Base-by-base conservation (phyloP, 371 early-diverging fungal species). In the Phascolomyces articulosus region DNA sequence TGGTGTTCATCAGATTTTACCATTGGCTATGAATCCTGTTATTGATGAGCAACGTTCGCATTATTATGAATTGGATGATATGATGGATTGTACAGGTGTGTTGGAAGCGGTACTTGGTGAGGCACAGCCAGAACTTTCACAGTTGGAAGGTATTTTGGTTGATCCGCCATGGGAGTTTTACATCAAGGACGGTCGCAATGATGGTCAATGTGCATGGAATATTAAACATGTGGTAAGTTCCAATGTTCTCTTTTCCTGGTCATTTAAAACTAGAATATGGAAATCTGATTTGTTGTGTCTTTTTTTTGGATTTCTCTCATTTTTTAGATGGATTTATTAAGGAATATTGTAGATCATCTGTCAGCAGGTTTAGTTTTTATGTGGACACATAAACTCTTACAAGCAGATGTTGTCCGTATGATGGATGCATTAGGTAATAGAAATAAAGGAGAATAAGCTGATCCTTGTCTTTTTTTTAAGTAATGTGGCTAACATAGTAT, bases 91-190 rank as follows among this genome's bases (percentile, higher is more conserved):
- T 55, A 11, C 51, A 23, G n/a, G 63, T 21, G 44, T 67, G 21
- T 40, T 80, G 40, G 75, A 77, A 16, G 55, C 58, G 1, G 21
- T 70, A 26, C 16, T 74, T 8, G 47, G 40, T 38, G 26, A 58
- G 20, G 26, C 55, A 0, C n/a, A 34, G 23, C 31, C 27, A 27
- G 58, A 63, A n/a, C 59, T 58, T 11, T 74, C 75, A 1, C 29
- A 65, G 1, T 44, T 85, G 13, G 82, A 89, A 55, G 86, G 89
- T 7, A 78, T 89, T 11, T 60, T 89, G 51, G 80, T 85, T 1
- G 89, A 89, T 70, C 89, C 87, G 13, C 87, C 87, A 58, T 89
- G 89, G 89, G 82, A 85, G 28, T 82, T 80, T 53, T 79, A 82
- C 66, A 73, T 83, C 3, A 76, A 75, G 20, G 86, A 87, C 65